Percentiles rank a stretch among this genome's conserved stretches.
phyloP scores from a whole-genome alignment of 1,284 basidiomycete species.

The Phlebopus sp. region DNA sequence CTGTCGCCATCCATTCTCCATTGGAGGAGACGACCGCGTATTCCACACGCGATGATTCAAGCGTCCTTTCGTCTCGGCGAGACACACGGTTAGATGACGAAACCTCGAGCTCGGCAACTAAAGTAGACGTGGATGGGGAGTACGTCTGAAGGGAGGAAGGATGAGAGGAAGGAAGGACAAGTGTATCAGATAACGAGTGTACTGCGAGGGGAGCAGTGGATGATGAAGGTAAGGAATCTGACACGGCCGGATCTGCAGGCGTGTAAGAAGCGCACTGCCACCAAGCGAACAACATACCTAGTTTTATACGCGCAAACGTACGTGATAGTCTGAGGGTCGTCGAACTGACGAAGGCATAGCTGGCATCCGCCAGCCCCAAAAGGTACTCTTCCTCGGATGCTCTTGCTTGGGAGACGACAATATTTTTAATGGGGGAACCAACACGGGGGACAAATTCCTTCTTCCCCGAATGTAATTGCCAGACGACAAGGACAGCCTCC shows the following conservation, averaged over 20 bases:
- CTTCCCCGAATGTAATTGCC: constrained; percentile 86
- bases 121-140: constrained; percentile 68
- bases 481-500: constrained; percentile 93
- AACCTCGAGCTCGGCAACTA: constrained; percentile 88
- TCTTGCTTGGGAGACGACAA: constrained; percentile 52
- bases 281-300: constrained; percentile 44
- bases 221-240: constrained; percentile 39
- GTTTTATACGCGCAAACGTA: constrained; percentile 76
- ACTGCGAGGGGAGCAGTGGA: constrained; percentile 61
- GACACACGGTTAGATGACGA: constrained; percentile 92
- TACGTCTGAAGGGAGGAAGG: constrained; percentile 93
- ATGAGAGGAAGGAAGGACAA: constrained; percentile 91
- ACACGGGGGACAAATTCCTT: constrained; percentile 92
- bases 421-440: constrained; percentile 80
- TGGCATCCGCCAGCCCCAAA: constrained; percentile 81
- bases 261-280: constrained; percentile 7
- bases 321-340: constrained; percentile 71
- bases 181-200: constrained; percentile 67
- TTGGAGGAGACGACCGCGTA: constrained; percentile 61
- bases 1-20: constrained; percentile 92
- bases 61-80: constrained; percentile 73
- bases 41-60: constrained; percentile 80
- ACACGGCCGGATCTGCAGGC: constrained; percentile 44
- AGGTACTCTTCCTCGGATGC: constrained; percentile 83
- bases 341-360: constrained; percentile 75